These are phyloP conservation scores for Hypoxylon perforatum DNA, from an alignment of 495 filamentous ascomycete genomes.

Conservation along the genomic window DNA sequence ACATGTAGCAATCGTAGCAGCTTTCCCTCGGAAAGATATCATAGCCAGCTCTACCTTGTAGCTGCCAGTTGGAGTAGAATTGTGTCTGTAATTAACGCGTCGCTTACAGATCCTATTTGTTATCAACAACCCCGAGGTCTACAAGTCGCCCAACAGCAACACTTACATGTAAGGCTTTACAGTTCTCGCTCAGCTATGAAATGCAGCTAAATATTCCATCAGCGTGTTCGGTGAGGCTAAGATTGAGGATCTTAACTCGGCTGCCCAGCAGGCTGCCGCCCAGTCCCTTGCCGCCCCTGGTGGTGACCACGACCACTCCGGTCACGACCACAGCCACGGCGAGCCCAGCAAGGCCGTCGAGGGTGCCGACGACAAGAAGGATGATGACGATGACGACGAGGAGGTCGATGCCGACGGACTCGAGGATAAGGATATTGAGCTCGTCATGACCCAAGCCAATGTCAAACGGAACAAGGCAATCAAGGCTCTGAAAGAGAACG, in stretches of 20 bases:
- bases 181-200: background rate
- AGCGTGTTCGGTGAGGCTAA: conserved; percentile 99
- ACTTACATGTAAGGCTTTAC: conserved; percentile 88
- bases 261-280: conserved; percentile 92
- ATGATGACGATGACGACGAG: conserved; percentile 88
- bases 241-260: conserved; percentile 99
- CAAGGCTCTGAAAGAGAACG: conserved; percentile 98
- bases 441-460: conserved; percentile 97
- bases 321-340: conserved; percentile 74
- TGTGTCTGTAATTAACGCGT: conserved; percentile 40
- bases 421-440: conserved; percentile 98
- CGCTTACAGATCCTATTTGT: conserved; percentile 90
- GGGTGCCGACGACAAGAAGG: conserved; percentile 77
- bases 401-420: conserved; percentile 93
- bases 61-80: background rate
- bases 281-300: conserved; percentile 58
- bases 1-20: background rate
- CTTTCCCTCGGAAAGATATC: background rate
- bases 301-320: conserved; percentile 64
- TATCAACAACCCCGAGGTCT: conserved; percentile 99
- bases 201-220: conserved; percentile 17
- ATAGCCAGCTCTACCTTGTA: background rate
- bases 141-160: conserved; percentile 97
- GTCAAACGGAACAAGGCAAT: conserved; percentile 98
- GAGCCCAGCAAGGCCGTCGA: conserved; percentile 79